A percentile compares a stretch with the other conserved stretches of the same genome.
Evolutionary conservation across 2,329 filamentous ascomycete genomes (phyloP).

Genomic region (Phoma sp.): DNA sequence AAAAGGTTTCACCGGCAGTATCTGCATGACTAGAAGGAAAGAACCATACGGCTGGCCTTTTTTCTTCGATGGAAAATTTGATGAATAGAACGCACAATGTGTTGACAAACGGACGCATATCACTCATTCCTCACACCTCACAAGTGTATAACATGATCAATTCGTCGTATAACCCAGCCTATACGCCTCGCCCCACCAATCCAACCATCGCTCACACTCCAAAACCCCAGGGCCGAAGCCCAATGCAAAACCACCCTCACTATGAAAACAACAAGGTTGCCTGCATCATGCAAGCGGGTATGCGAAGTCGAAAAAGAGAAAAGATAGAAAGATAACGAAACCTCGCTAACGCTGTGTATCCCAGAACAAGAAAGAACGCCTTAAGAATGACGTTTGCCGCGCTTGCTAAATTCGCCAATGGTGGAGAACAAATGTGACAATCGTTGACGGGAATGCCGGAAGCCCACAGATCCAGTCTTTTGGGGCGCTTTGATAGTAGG

Average conservation of each 20-base stretch:
- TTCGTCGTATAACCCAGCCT: no score
- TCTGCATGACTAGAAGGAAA: no score
- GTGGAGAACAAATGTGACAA: conserved; percentile 1
- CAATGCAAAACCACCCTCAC: not conserved
- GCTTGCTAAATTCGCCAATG: conserved; percentile 4
- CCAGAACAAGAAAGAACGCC: conserved; percentile 3
- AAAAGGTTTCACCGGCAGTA: no score
- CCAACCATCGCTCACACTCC: no score
- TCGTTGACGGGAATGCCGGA: conserved; percentile 4
- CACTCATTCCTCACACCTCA: no score
- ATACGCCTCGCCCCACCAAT: no score
- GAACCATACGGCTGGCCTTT: no score
- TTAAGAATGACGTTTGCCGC: not conserved
- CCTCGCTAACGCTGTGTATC: conserved; percentile 9
- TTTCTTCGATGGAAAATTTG: no score
- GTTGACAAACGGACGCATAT: no score
- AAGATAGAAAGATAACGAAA: not conserved
- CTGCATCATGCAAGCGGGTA: conserved; percentile 25
- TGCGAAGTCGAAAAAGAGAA: conserved; percentile 16
- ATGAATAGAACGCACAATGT: no score
- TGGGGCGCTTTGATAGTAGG: conserved; percentile 32
- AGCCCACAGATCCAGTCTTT: conserved; percentile 36
- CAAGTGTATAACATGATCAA: no score
- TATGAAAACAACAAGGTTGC: conserved; percentile 10
- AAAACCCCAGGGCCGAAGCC: not conserved